Base-by-base conservation (phyloP, 305 asterid genomes). In the Solanum hybrid region DNA sequence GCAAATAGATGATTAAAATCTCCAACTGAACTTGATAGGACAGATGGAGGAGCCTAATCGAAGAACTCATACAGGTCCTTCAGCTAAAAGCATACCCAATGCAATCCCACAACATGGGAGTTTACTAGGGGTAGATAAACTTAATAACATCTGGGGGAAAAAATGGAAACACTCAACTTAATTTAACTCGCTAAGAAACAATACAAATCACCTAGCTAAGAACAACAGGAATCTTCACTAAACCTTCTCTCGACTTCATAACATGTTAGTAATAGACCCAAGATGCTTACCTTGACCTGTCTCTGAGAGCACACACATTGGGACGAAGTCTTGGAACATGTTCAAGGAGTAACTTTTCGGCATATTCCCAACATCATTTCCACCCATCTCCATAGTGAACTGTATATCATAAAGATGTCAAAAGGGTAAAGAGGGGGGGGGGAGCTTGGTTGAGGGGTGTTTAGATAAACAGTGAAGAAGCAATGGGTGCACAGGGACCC, bases 381-480 rank as follows among this genome's bases (percentile, higher is more conserved):
- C 96, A 80, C 95, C 95, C 97, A 97, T 96, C 93, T 96, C 99
- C 98, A 97, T 96, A 2, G 98, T 93, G 91, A 94, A 97, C 99
- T 97, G 95, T 83, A 92, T 82, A 92, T 79, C 27, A 22, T 34
- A 77, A 51, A 77, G 27, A 31, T 65, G 38, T 73, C 68, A 87
- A 26, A 85, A 80, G 33, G 82, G 17, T n/a, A 86, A 37, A 80
- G 27, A 17, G 70, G 4, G 70, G 2, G 70, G 2, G n/a, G 61
- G 61, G 20, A 1, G 9, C 9, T 17, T 51, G 2, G 70, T 6
- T 57, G 24, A 57, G 70, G n/a, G n/a, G 70, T 51, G 70, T 57
- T 57, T 57, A 57, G 24, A 57, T 57, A 57, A 17, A 61, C 72
- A 20, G 72, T 61, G 72, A 61, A 61, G 72, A 65, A 82, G 38